A percentile compares a stretch with the other conserved stretches of the same genome.
phyloP scores from a whole-genome alignment of 2,329 filamentous ascomycete genomes.

The Colletotrichum echinochloae region DNA sequence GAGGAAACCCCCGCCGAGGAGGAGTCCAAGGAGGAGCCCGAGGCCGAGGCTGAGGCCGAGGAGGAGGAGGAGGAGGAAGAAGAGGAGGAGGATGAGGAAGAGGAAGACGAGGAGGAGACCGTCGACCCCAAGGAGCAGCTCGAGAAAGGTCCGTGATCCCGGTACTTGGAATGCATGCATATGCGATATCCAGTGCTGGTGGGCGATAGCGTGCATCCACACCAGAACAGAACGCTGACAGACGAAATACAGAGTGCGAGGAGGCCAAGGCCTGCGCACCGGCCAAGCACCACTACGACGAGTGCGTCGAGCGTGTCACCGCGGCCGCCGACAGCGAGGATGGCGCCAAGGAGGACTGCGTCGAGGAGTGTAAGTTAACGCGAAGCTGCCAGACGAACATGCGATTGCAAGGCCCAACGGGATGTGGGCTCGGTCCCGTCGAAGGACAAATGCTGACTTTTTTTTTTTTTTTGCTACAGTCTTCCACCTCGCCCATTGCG shows the following conservation, averaged over 20 bases:
- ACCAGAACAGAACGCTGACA: slow-evolving; percentile 25
- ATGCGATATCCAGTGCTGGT: slow-evolving; percentile 2
- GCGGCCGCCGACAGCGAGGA: slow-evolving; percentile 73
- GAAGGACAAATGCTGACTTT: not conserved
- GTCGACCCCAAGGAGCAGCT: slow-evolving; percentile 89
- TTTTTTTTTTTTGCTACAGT: slow-evolving; percentile 75
- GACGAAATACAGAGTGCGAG: slow-evolving; percentile 78
- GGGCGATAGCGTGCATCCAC: not conserved
- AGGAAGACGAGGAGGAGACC: slow-evolving; percentile 84
- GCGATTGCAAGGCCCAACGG: not conserved
- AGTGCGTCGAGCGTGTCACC: slow-evolving; percentile 96
- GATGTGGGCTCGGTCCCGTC: not conserved
- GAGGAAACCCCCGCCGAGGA: slow-evolving; percentile 51
- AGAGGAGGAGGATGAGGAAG: slow-evolving; percentile 79
- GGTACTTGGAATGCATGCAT: not conserved
- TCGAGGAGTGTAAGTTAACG: slow-evolving; percentile 93
- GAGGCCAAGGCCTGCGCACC: slow-evolving; percentile 86
- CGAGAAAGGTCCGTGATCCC: slow-evolving; percentile 83
- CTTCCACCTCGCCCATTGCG: slow-evolving; percentile 99
- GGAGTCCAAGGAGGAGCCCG: slow-evolving; percentile 50
- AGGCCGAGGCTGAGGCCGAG: slow-evolving; percentile 61
- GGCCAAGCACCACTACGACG: slow-evolving; percentile 97
- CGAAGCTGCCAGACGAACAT: not conserved
- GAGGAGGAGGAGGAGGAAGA: slow-evolving; percentile 71
- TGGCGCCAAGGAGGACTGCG: slow-evolving; percentile 89